phyloP scores from a whole-genome alignment of 768 basidiomycete species.

The Chalciporus piperatus region DNA sequence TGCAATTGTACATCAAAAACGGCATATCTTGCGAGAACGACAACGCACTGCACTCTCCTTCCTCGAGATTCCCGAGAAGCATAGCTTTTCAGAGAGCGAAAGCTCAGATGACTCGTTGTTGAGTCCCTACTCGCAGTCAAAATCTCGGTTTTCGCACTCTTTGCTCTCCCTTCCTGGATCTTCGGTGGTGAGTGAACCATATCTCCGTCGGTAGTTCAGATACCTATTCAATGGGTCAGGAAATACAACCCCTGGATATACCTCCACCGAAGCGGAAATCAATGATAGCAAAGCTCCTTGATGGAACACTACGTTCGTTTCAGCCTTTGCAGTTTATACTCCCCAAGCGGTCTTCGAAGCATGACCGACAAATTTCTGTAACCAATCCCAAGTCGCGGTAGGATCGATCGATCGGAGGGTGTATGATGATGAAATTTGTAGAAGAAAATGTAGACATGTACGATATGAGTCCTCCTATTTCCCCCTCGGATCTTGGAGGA shows the following conservation, averaged over 20 bases:
- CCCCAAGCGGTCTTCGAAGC: not conserved
- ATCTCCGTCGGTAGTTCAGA: not conserved
- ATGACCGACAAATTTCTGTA: too few relatives aligned
- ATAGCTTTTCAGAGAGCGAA: not conserved
- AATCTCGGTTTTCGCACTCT: slow-evolving; percentile 22
- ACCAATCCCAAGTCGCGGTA: not conserved
- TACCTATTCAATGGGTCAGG: slow-evolving; percentile 2
- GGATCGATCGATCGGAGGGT: not conserved
- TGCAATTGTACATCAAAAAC: slow-evolving; percentile 16
- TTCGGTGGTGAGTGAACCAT: slow-evolving; percentile 13
- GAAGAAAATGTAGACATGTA: not conserved
- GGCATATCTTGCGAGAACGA: slow-evolving; percentile 14
- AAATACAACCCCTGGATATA: not conserved
- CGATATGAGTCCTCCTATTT: not conserved
- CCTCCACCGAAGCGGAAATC: slow-evolving; percentile 13
- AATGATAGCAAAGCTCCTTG: slow-evolving; percentile 6
- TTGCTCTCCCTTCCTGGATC: slow-evolving; percentile 2
- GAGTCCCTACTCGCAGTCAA: slow-evolving; percentile 13
- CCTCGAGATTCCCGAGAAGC: slow-evolving; percentile 4
- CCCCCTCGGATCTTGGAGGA: not conserved
- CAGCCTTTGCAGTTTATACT: not conserved
- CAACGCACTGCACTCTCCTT: slow-evolving; percentile 3
- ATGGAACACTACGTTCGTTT: not conserved
- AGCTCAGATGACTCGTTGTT: slow-evolving; percentile 1
- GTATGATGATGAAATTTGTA: not conserved